Conservation (phyloP, 2,329 filamentous ascomycete species). For the Hirsutella thompsonii region DNA sequence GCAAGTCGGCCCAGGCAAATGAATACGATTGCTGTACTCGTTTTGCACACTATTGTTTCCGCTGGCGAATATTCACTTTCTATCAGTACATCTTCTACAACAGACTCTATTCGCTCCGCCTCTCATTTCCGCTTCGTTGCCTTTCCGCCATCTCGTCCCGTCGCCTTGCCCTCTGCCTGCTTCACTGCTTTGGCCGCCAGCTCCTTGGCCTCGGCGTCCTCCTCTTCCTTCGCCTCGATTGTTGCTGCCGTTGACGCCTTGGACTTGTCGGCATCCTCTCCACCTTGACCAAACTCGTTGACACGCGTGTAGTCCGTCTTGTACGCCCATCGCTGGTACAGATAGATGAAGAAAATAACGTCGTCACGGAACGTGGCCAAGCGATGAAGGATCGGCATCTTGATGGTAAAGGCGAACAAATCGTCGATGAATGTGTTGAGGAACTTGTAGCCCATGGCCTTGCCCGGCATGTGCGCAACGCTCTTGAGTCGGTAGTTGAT, state of each 20-base stretch:
- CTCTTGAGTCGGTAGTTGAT: conserved; percentile 98
- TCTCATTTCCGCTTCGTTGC: conserved; percentile 28
- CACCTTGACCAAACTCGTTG: conserved; percentile 96
- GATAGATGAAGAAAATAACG: conserved; percentile 93
- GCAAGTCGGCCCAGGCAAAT: no score
- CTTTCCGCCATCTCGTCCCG: conserved; percentile 34
- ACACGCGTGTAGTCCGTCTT: conserved; percentile 82
- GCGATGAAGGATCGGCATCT: conserved; percentile 92
- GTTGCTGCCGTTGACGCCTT: conserved; percentile 14
- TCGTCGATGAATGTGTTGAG: conserved; percentile 99
- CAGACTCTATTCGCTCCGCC: neutral
- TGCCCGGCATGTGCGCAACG: conserved; percentile 92
- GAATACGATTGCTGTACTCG: no score
- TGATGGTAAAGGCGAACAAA: conserved; percentile 96
- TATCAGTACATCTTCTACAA: no score
- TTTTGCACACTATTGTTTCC: no score
- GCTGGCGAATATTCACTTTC: no score
- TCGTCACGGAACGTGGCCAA: conserved; percentile 89
- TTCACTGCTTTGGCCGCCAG: conserved; percentile 21
- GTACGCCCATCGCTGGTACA: conserved; percentile 92
- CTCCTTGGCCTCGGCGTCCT: conserved; percentile 28
- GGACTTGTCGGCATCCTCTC: conserved; percentile 60
- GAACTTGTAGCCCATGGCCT: conserved; percentile 97
- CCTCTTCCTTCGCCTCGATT: conserved; percentile 18
- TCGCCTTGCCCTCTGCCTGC: conserved; percentile 29